Evolutionary conservation across 2,329 filamentous ascomycete genomes (phyloP).

Genomic region (Cladosporium colombiae): DNA sequence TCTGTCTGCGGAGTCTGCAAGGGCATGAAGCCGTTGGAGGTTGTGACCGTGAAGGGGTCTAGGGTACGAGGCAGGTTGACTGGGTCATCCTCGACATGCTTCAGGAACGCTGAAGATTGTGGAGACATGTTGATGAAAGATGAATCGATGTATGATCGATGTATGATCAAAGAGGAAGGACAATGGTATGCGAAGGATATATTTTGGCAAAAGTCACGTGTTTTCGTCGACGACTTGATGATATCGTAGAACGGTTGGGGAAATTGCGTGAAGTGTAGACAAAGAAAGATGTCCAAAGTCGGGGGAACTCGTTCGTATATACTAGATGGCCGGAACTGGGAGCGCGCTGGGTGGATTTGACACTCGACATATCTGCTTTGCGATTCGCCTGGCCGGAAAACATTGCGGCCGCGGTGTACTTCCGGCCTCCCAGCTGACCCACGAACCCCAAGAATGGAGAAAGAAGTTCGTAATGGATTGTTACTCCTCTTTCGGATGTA

Average conservation of each 20-base stretch:
- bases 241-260: background rate
- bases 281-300: slow-evolving; percentile 10
- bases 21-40: slow-evolving; percentile 72
- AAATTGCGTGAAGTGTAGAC: background rate
- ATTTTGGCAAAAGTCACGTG: slow-evolving; percentile 17
- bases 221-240: background rate
- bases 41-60: slow-evolving; percentile 71
- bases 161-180: slow-evolving; percentile 1
- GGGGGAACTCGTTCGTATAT: slow-evolving; percentile 19
- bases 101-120: slow-evolving; percentile 22
- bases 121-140: background rate
- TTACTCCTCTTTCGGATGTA: background rate
- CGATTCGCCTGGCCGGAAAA: slow-evolving; percentile 18
- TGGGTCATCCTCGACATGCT: slow-evolving; percentile 34
- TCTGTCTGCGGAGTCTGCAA: slow-evolving; percentile 51
- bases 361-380: background rate
- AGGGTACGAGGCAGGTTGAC: slow-evolving; percentile 29
- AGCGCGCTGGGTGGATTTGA: slow-evolving; percentile 7
- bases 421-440: slow-evolving; percentile 1
- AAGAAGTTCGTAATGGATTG: slow-evolving; percentile 13
- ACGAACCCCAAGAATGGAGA: background rate
- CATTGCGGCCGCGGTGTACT: too few relatives aligned
- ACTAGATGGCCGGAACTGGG: slow-evolving; percentile 4
- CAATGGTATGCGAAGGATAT: background rate
- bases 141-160: background rate